Percentiles rank a stretch among this genome's conserved stretches.
These are phyloP conservation scores for Colletotrichum sp. DNA, from an alignment of 2,329 filamentous ascomycete species.

Conservation along the genomic window DNA sequence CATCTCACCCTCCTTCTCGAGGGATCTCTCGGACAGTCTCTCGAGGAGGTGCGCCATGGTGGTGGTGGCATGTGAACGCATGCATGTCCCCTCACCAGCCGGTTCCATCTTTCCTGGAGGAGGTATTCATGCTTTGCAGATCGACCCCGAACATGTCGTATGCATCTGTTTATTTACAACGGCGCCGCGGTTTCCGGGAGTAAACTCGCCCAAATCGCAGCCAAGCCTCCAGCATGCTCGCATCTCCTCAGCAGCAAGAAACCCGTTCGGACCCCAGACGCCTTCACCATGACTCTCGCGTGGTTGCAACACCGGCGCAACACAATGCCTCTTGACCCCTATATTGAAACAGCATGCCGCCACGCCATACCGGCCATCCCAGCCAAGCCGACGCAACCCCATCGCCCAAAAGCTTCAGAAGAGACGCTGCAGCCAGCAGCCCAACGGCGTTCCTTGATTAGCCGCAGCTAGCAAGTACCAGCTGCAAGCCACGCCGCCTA, in stretches of 20 bases:
- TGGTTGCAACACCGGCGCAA: not conserved
- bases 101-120: not conserved
- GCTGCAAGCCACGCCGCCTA: not conserved
- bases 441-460: not conserved
- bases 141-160: not conserved
- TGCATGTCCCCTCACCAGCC: not conserved
- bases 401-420: not conserved
- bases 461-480: not conserved
- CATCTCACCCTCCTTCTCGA: conserved; percentile 4
- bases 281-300: not conserved
- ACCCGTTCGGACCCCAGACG: not conserved
- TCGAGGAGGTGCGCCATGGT: not conserved
- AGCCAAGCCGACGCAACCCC: not conserved
- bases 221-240: not conserved
- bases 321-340: not conserved
- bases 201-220: not conserved
- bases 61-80: not conserved
- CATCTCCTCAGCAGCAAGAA: not conserved
- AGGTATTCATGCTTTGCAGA: not conserved
- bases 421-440: not conserved
- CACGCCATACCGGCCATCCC: not conserved
- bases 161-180: not conserved
- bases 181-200: not conserved
- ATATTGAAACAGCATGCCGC: not conserved
- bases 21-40: conserved; percentile 4